Percentiles rank a stretch among this genome's conserved stretches.
These are phyloP conservation scores for Candida broadrunensis DNA, from an alignment of 805 yeast species.

Conservation along the genomic window DNA sequence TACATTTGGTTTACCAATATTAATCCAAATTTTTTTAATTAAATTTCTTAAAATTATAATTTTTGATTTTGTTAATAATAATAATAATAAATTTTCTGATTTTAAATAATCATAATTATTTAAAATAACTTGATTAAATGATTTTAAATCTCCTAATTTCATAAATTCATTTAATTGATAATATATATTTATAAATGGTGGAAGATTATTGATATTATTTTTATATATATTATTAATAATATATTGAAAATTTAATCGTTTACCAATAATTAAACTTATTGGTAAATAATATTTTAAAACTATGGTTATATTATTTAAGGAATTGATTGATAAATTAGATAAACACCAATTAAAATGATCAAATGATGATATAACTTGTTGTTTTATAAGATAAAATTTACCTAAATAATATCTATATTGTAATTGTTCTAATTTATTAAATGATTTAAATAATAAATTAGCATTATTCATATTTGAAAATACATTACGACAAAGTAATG, in stretches of 20 bases:
- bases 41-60: slow-evolving; percentile 47
- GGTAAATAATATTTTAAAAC: slow-evolving; percentile 52
- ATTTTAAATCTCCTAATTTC: slow-evolving; percentile 40
- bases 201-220: slow-evolving; percentile 1
- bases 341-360: slow-evolving; percentile 58
- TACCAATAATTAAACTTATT: slow-evolving; percentile 52
- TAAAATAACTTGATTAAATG: slow-evolving; percentile 28
- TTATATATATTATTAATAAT: slow-evolving; percentile 9
- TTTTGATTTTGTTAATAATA: slow-evolving; percentile 45
- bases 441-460: slow-evolving; percentile 38
- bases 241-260: slow-evolving; percentile 36
- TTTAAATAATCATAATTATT: slow-evolving; percentile 34
- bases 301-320: slow-evolving; percentile 29
- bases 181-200: slow-evolving; percentile 28
- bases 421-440: slow-evolving; percentile 42
- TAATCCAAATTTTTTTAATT: slow-evolving; percentile 30
- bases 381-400: slow-evolving; percentile 52
- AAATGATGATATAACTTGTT: slow-evolving; percentile 45
- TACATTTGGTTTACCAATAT: slow-evolving; percentile 19
- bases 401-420: slow-evolving; percentile 55
- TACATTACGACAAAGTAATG: slow-evolving; percentile 58
- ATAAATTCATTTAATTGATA: slow-evolving; percentile 34
- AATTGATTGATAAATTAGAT: slow-evolving; percentile 27
- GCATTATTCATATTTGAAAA: slow-evolving; percentile 59
- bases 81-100: slow-evolving; percentile 33